phyloP scores from a whole-genome alignment of 768 basidiomycete genomes.

The Leccinum disarticulatum region DNA sequence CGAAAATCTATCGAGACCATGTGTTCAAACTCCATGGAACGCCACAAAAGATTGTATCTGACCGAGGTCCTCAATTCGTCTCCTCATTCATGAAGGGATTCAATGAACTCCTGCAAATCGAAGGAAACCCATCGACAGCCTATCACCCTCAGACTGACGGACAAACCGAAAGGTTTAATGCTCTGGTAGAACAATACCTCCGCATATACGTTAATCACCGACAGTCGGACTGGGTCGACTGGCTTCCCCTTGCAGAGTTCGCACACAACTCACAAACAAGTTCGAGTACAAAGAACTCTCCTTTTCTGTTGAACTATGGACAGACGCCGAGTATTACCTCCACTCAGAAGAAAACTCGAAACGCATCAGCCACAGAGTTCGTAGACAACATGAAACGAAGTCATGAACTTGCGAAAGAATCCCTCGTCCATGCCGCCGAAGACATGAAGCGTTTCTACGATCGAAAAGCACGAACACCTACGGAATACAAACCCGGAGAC shows the following conservation, averaged over 20 bases:
- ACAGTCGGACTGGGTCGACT: neutral
- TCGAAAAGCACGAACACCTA: neutral
- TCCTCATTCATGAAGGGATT: neutral
- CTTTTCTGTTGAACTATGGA: neutral
- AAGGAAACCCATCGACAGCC: neutral
- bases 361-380: accelerated
- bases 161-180: neutral
- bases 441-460: neutral
- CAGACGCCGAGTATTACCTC: neutral
- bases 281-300: neutral
- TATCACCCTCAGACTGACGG: neutral
- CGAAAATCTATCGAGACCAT: neutral
- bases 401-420: neutral
- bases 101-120: neutral
- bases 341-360: too few relatives aligned
- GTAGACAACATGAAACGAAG: neutral
- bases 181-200: neutral
- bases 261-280: neutral
- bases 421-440: neutral
- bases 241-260: neutral
- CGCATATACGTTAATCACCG: neutral
- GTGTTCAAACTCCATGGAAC: neutral
- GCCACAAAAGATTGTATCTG: neutral
- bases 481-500: neutral
- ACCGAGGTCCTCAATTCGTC: neutral